Evolutionary conservation across 2,329 filamentous ascomycete genomes (phyloP), one percentile per base, ranked within the genome.

Genomic region (Sphaceloma murrayae): DNA sequence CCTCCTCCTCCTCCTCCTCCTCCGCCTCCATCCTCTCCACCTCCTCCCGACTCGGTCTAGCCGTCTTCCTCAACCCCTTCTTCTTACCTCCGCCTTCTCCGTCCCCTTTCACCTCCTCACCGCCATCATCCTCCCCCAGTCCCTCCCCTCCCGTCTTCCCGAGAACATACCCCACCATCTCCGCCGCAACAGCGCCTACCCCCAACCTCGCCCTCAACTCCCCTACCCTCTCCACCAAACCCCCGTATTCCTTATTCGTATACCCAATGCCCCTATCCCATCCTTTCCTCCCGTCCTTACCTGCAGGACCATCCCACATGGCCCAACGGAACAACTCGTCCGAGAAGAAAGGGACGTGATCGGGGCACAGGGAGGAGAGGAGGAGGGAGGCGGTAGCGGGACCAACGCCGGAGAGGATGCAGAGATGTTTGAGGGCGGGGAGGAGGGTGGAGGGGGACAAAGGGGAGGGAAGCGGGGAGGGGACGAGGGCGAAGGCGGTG

Each of bases 241-340:
- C 60, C 30, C 65, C 59, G 53, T 87, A 89, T 62, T 88, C 83
- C 52, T 77, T 78, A 14, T 64, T 60, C 31, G 70, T 80, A 61
- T 91, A 91, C 61, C 79, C 82, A 58, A 85, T 78, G 46, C 59
- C 60, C 43, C 67, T 56, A 26, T 64, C 58, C 70, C 70, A 73
- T 3, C 60, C 60, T 18, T 50, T 52, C 2, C 50, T 55, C 17
- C 66, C 61, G 0, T 55, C 62, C 44, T 65, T 70, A 30, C 65
- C 62, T 0, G 69, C 69, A n/a, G 62, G 59, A 7, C 57, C 55
- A 31, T 62, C 59, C 56, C 73, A 75, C 54, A 75, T 75, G 4
- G 82, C 62, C 82, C 82, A 89, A 51, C 78, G 73, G 56, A 79
- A 89, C 3, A 80, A 70, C 61, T 91, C 85, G 56, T 93, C 85